These are phyloP conservation scores for Truncatella angustata DNA, from an alignment of 2,329 filamentous ascomycete genomes.

Conservation along the genomic window DNA sequence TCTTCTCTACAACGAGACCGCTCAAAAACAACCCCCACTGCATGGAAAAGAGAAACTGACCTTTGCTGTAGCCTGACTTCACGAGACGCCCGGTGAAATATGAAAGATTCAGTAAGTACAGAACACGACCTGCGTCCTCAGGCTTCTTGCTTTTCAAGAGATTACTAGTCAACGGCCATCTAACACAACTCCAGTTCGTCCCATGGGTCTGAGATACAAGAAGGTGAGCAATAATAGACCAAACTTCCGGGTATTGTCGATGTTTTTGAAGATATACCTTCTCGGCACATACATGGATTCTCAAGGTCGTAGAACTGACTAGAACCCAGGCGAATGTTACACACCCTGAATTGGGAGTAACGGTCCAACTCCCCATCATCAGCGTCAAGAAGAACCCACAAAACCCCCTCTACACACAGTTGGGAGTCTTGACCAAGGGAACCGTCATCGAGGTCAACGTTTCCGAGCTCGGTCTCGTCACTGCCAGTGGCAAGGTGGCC, in stretches of 20 bases:
- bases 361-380: constrained; percentile 81
- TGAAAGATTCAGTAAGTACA: constrained; percentile 8
- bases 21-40: too few species aligned
- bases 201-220: constrained; percentile 74
- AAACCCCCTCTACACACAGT: constrained; percentile 62
- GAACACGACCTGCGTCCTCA: too few species aligned
- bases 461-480: constrained; percentile 85
- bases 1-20: too few species aligned
- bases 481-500: constrained; percentile 86
- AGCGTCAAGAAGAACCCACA: constrained; percentile 72
- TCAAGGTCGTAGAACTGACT: too few species aligned
- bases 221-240: too few species aligned
- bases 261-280: too few species aligned
- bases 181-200: too few species aligned
- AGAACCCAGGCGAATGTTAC: constrained; percentile 9
- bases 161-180: too few species aligned
- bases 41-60: too few species aligned
- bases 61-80: constrained; percentile 81
- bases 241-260: too few species aligned
- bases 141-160: too few species aligned
- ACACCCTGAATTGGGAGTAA: constrained; percentile 55
- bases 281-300: too few species aligned
- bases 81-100: constrained; percentile 79
- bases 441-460: constrained; percentile 86
- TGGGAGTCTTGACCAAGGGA: constrained; percentile 85